phyloP scores from a whole-genome alignment of 2,329 filamentous ascomycete genomes.

The Hypoxylon sp. region DNA sequence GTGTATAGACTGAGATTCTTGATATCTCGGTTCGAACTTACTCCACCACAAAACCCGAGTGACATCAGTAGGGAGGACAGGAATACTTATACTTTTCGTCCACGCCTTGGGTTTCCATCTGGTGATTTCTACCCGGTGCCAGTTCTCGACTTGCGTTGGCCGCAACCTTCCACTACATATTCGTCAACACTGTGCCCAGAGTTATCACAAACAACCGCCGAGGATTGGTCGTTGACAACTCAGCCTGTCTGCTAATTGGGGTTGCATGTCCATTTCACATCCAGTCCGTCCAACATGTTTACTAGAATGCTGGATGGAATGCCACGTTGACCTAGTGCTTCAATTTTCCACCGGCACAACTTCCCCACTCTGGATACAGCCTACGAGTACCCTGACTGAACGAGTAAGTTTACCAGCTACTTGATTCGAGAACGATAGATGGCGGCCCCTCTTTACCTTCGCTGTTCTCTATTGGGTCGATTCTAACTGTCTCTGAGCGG shows the following conservation, averaged over 20 bases:
- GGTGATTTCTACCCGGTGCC: constrained; percentile 35
- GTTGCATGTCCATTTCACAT: constrained; percentile 53
- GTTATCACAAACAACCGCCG: constrained; percentile 46
- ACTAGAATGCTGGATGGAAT: constrained; percentile 51
- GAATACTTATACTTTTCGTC: constrained; percentile 52
- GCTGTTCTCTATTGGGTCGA: constrained; percentile 47
- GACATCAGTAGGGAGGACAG: constrained; percentile 36
- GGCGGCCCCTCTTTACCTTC: constrained; percentile 34
- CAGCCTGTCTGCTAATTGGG: constrained; percentile 52
- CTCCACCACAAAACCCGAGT: constrained; percentile 33
- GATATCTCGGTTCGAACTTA: constrained; percentile 30
- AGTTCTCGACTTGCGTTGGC: constrained; percentile 44
- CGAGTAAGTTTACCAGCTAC: constrained; percentile 46
- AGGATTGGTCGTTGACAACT: constrained; percentile 51
- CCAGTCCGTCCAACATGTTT: constrained; percentile 49
- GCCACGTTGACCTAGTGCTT: constrained; percentile 53
- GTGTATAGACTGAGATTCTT: constrained; percentile 20
- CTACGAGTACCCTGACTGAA: constrained; percentile 50
- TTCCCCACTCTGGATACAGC: constrained; percentile 50
- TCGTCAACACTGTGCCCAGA: constrained; percentile 49
- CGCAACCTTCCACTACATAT: constrained; percentile 49
- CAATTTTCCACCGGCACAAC: constrained; percentile 48
- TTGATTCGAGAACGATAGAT: constrained; percentile 45
- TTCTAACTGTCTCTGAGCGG: constrained; percentile 35
- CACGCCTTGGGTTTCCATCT: constrained; percentile 35